phyloP scores from a whole-genome alignment of 768 basidiomycete species.

The Russula virescens region DNA sequence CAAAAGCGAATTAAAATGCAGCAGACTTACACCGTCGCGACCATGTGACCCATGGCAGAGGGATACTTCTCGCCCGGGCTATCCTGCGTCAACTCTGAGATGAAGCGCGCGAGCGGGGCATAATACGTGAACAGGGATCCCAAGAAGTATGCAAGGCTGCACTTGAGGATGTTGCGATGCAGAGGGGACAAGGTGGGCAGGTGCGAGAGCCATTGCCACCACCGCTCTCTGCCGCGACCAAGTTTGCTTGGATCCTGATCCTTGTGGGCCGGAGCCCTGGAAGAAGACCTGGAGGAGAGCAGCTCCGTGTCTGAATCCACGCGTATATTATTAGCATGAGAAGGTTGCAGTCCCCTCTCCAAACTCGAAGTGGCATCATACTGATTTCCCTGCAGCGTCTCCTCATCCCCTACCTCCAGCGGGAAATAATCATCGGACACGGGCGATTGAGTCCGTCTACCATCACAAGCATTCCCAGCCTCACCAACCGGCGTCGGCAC shows the following conservation, averaged over 20 bases:
- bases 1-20: not conserved
- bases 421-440: not conserved
- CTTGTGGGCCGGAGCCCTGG: not conserved
- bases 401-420: not conserved
- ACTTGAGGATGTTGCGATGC: constrained; percentile 79
- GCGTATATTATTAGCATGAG: not conserved
- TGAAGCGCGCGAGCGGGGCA: constrained; percentile 60
- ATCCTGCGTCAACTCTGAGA: constrained; percentile 55
- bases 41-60: constrained; percentile 81
- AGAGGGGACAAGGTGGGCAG: constrained; percentile 43
- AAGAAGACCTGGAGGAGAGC: not conserved
- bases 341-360: not conserved
- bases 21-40: constrained; percentile 75
- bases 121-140: constrained; percentile 92
- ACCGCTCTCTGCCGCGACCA: not conserved
- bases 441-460: constrained; percentile 4
- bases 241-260: not conserved
- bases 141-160: constrained; percentile 83
- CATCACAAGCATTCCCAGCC: not conserved
- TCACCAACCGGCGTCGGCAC: not conserved
- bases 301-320: not conserved
- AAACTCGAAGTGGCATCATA: not conserved
- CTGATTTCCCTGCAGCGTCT: not conserved
- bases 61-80: constrained; percentile 46
- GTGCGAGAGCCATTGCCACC: constrained; percentile 16